phyloP scores from a whole-genome alignment of 352 stramenopile genomes.

The Phytopythium montanum region DNA sequence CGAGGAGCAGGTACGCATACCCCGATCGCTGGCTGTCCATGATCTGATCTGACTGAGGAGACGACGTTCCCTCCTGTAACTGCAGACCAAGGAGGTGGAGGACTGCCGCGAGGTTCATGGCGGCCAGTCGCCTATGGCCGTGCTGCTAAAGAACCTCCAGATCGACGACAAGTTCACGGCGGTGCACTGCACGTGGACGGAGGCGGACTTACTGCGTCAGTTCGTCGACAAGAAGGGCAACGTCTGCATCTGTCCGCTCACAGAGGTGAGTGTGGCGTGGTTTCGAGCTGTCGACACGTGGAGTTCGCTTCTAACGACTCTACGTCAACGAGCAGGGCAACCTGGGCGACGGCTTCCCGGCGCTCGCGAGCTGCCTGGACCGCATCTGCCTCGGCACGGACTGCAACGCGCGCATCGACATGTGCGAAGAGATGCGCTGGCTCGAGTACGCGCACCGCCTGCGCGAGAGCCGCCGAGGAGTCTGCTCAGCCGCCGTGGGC shows the following conservation, averaged over 20 bases:
- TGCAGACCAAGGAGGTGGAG: conserved; percentile 59
- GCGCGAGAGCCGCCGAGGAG: conserved; percentile 55
- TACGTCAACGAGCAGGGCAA: conserved; percentile 33
- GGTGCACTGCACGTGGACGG: conserved; percentile 74
- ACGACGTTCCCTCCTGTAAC: not conserved
- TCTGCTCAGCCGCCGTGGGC: conserved; percentile 48
- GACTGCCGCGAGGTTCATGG: conserved; percentile 61
- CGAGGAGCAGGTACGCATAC: conserved; percentile 38
- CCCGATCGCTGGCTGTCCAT: not conserved
- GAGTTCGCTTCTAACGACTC: too few species aligned
- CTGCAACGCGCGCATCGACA: conserved; percentile 78
- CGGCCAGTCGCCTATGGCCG: conserved; percentile 55
- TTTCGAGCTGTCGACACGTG: too few species aligned
- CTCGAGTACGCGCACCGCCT: conserved; percentile 73
- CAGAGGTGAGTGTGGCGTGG: conserved; percentile 27
- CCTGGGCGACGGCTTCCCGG: conserved; percentile 64
- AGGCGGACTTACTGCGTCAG: conserved; percentile 43
- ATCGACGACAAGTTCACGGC: conserved; percentile 75
- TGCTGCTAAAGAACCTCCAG: conserved; percentile 61
- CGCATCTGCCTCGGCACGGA: conserved; percentile 70
- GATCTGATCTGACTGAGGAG: conserved; percentile 7
- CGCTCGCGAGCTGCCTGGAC: conserved; percentile 59
- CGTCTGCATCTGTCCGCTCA: conserved; percentile 74
- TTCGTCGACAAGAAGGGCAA: conserved; percentile 63
- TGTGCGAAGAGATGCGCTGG: conserved; percentile 84